Conservation (phyloP, 257 asterid species). For the Euphrasia confusa region DNA sequence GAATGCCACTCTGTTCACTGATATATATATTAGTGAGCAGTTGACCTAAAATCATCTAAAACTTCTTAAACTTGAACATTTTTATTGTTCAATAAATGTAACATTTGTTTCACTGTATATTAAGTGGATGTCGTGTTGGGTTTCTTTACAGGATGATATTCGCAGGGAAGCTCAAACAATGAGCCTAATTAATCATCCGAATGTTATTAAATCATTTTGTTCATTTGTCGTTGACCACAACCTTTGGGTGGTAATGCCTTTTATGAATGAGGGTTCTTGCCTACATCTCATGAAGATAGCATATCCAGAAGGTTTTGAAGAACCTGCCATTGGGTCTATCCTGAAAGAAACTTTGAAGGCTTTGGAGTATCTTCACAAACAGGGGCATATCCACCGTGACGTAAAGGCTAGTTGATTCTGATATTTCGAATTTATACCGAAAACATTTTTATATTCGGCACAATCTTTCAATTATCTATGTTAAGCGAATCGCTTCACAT, state of each 20-base stretch:
- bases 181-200: slow-evolving; percentile 94
- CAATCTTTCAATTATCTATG: slow-evolving; percentile 9
- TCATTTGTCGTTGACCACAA: slow-evolving; percentile 91
- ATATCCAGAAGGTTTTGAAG: slow-evolving; percentile 96
- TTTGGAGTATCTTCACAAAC: slow-evolving; percentile 86
- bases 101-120: slow-evolving; percentile 12
- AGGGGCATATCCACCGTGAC: slow-evolving; percentile 97
- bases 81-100: background rate
- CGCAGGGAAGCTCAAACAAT: slow-evolving; percentile 96
- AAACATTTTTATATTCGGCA: slow-evolving; percentile 17
- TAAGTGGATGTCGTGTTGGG: slow-evolving; percentile 16
- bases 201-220: slow-evolving; percentile 80
- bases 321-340: slow-evolving; percentile 77
- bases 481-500: slow-evolving; percentile 15
- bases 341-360: slow-evolving; percentile 97
- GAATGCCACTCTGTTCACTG: background rate
- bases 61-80: background rate
- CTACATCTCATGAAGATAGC: slow-evolving; percentile 96
- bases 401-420: slow-evolving; percentile 61
- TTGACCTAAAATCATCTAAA: slow-evolving; percentile 9
- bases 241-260: slow-evolving; percentile 99
- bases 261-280: slow-evolving; percentile 98
- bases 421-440: slow-evolving; percentile 14
- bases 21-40: background rate
- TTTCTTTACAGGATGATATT: slow-evolving; percentile 75